Percentiles rank a stretch among this genome's conserved stretches.
Evolutionary conservation across 192 early-diverging fungal species (phyloP).

Genomic region (Coemansia sp.): DNA sequence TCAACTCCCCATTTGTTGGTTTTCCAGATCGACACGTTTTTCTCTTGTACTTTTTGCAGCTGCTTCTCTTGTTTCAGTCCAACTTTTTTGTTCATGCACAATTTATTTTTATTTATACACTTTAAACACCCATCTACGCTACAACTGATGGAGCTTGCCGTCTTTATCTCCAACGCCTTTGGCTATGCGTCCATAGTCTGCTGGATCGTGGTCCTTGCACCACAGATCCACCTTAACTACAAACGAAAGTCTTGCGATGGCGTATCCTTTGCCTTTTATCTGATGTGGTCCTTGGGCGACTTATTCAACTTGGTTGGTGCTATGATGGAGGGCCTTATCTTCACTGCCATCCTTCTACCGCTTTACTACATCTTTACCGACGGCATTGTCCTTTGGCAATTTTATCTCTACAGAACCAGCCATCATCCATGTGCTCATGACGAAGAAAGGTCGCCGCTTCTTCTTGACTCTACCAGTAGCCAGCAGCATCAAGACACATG

Average conservation of each 20-base stretch:
- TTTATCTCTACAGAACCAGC: constrained; percentile 57
- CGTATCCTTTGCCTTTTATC: constrained; percentile 68
- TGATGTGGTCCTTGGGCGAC: constrained; percentile 80
- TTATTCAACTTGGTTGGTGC: constrained; percentile 69
- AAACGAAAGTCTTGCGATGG: constrained; percentile 72
- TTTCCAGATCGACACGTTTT: neutral
- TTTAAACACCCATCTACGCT: neutral
- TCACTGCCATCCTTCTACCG: constrained; percentile 67
- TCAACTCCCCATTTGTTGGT: neutral
- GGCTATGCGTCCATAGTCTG: constrained; percentile 72
- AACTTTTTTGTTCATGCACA: neutral
- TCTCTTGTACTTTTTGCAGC: no score
- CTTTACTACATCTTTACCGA: constrained; percentile 74
- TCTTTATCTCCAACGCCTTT: constrained; percentile 25
- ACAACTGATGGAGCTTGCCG: constrained; percentile 4
- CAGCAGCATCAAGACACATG: constrained; percentile 6
- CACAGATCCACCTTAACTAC: constrained; percentile 77
- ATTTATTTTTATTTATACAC: neutral
- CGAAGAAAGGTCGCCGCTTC: constrained; percentile 16
- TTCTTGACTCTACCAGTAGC: neutral
- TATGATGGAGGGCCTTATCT: constrained; percentile 62
- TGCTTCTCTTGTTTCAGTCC: neutral
- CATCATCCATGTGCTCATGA: neutral
- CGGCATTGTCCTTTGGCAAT: constrained; percentile 64
- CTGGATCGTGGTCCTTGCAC: constrained; percentile 78